Conservation (phyloP, 2,329 filamentous ascomycete species). For the Ceratocystis papillata region DNA sequence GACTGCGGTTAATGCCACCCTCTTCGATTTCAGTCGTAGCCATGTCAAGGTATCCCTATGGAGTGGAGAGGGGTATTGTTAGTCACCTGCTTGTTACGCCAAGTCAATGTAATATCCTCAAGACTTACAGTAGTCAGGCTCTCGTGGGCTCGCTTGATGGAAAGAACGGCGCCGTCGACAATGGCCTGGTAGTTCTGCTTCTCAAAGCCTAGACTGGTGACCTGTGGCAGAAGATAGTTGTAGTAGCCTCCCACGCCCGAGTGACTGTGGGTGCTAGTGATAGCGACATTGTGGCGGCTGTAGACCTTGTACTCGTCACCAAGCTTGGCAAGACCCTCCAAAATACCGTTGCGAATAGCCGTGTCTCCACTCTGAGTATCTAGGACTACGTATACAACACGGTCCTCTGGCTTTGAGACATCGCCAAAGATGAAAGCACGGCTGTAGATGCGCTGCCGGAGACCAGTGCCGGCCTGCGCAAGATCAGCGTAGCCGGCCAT, state of each 20-base stretch:
- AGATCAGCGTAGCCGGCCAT: conserved; percentile 80
- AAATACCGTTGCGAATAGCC: conserved; percentile 70
- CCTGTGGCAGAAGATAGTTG: conserved; percentile 82
- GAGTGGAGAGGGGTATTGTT: background rate
- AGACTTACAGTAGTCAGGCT: conserved; percentile 44
- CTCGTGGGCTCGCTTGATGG: conserved; percentile 37
- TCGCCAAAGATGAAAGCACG: conserved; percentile 78
- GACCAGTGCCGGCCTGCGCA: conserved; percentile 66
- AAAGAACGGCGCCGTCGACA: conserved; percentile 69
- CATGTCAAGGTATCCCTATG: conserved; percentile 55
- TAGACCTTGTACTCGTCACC: conserved; percentile 66
- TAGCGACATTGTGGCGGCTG: conserved; percentile 67
- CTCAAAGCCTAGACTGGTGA: conserved; percentile 76
- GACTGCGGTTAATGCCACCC: conserved; percentile 80
- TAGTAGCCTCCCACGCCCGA: conserved; percentile 83
- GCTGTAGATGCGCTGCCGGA: conserved; percentile 76
- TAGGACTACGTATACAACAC: conserved; percentile 78
- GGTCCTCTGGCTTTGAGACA: conserved; percentile 50
- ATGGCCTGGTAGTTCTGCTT: conserved; percentile 78
- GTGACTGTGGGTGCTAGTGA: conserved; percentile 85
- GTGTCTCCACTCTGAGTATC: conserved; percentile 81
- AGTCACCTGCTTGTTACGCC: background rate
- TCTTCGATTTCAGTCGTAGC: conserved; percentile 59
- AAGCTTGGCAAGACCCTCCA: conserved; percentile 56
- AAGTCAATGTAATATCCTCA: background rate